phyloP scores from a whole-genome alignment of 768 basidiomycete species.

The Boletus bicolor region DNA sequence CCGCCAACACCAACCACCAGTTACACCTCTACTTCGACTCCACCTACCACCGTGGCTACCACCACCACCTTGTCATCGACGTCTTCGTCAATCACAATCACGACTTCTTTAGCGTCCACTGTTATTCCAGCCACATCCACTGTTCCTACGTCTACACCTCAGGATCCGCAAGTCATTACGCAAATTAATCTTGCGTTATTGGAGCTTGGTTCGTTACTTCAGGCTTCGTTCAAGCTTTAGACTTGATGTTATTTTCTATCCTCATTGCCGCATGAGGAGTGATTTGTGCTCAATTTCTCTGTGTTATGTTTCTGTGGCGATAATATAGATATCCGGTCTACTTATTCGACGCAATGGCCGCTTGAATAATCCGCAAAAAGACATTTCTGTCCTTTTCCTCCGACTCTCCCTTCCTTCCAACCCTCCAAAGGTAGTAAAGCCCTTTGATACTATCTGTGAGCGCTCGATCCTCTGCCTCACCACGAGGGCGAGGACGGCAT shows the following conservation, averaged over 20 bases:
- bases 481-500: background rate
- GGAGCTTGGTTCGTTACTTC: constrained; percentile 22
- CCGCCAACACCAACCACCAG: constrained; percentile 18
- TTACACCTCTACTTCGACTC: constrained; percentile 18
- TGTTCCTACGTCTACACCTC: constrained; percentile 16
- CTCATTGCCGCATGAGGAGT: background rate
- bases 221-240: constrained; percentile 7
- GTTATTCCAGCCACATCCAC: constrained; percentile 3
- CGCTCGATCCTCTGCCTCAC: constrained; percentile 35
- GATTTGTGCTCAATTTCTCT: background rate
- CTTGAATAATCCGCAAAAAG: constrained; percentile 36
- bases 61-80: constrained; percentile 13
- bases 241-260: background rate
- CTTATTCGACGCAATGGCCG: constrained; percentile 24
- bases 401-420: constrained; percentile 28
- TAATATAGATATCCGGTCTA: background rate
- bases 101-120: constrained; percentile 9
- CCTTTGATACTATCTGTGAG: constrained; percentile 53
- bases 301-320: background rate
- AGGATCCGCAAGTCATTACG: constrained; percentile 20
- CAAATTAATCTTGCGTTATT: constrained; percentile 28
- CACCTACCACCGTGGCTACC: constrained; percentile 11
- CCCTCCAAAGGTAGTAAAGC: constrained; percentile 59
- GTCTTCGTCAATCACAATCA: constrained; percentile 6
- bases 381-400: constrained; percentile 23